Evolutionary conservation across 306 rosid genomes (phyloP).

Genomic region (barrel medic (Medicago truncatula)): DNA sequence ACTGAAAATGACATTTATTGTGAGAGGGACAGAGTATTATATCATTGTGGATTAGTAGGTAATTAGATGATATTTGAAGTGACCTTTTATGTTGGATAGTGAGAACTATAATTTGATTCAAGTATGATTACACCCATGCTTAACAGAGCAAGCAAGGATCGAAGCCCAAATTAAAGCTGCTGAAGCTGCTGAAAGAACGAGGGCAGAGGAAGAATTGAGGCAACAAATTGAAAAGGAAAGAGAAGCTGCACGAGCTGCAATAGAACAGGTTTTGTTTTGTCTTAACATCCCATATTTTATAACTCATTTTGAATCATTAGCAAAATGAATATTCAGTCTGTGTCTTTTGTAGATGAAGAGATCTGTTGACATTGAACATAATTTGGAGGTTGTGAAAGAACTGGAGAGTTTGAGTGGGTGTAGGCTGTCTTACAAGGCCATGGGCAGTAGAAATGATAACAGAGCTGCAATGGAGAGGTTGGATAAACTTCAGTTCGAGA

Average conservation of each 20-base stretch:
- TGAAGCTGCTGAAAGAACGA: constrained; percentile 64
- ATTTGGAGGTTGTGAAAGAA: constrained; percentile 63
- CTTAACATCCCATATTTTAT: not conserved
- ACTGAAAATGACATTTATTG: not conserved
- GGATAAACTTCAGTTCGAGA: constrained; percentile 47
- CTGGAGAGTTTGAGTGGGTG: constrained; percentile 72
- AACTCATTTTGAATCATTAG: not conserved
- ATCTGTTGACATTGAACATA: constrained; percentile 72
- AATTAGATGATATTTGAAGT: constrained; percentile 7
- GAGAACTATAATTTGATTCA: not conserved
- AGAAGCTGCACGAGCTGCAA: constrained; percentile 80
- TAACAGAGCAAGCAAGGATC: constrained; percentile 73
- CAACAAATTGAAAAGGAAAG: constrained; percentile 73
- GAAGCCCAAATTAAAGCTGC: constrained; percentile 83
- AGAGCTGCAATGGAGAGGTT: constrained; percentile 35
- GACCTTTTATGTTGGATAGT: not conserved
- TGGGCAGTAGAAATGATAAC: constrained; percentile 35
- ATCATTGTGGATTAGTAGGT: constrained; percentile 5
- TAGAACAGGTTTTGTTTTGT: constrained; percentile 62
- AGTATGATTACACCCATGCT: constrained; percentile 7
- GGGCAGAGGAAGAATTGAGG: constrained; percentile 60
- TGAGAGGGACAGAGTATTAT: not conserved
- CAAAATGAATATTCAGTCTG: not conserved
- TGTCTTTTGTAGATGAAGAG: constrained; percentile 61
- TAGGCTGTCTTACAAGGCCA: constrained; percentile 39